Evolutionary conservation across 2,329 filamentous ascomycete genomes (phyloP), one percentile per base, ranked within the genome.

Genomic region (Hymenoscyphus occultus): DNA sequence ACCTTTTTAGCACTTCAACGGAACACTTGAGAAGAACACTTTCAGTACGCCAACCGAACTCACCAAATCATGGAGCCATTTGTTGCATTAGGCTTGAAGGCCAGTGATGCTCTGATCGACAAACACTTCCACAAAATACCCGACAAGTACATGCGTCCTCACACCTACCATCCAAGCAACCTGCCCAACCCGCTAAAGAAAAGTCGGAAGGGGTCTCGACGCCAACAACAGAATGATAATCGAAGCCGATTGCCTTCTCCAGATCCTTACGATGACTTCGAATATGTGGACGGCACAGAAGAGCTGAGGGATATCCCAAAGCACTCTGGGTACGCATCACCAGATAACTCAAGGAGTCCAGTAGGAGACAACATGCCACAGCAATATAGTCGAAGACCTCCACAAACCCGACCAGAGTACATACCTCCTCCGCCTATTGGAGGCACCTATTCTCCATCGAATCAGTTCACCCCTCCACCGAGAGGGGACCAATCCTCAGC

Each of bases 81-180:
- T 22, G 32, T 67, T 9, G 64, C 48, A 28, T 31, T 67, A 31
- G 66, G 64, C 6, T 45, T 67, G n/a, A 62, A 62, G 22, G 61
- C 39, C 13, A 56, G 51, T 3, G 64, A 65, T 56, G 58, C 59
- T 13, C 12, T 67, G 1, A 64, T 67, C 22, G 63, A 67, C 59
- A 67, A 67, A 28, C 66, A 67, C 48, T 67, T 67, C 35, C 51
- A 67, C 54, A 63, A 64, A 58, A 56, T 67, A 22, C 66, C 66
- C 5, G 66, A 67, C 57, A 60, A 63, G 39, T 51, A 56, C 32
- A 35, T 67, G 19, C 58, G 62, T 39, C 9, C n/a, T 1, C 19
- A 60, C 4, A 65, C 66, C 28, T 65, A 67, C 45, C 22, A 61
- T 3, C 66, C 66, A n/a, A 56, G 56, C 10, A 60, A 59, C n/a